These are phyloP conservation scores for Parachaetomium inaequale DNA, from an alignment of 495 filamentous ascomycete species.

Conservation along the genomic window DNA sequence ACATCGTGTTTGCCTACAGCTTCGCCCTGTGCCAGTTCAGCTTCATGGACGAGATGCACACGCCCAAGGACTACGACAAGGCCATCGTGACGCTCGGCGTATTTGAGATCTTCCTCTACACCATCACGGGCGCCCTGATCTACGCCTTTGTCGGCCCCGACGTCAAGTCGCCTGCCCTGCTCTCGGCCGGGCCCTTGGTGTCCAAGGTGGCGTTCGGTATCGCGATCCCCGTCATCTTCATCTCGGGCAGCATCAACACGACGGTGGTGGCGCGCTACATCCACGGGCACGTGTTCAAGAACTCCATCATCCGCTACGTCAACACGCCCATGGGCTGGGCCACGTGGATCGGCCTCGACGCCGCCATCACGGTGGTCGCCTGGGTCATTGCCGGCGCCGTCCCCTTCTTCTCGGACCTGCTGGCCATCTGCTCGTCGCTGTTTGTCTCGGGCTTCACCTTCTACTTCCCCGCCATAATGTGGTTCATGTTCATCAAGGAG, in stretches of 20 bases:
- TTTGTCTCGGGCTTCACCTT: constrained; percentile 64
- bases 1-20: constrained; percentile 72
- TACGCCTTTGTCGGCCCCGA: constrained; percentile 68
- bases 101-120: constrained; percentile 66
- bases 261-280: constrained; percentile 60
- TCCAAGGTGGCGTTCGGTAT: constrained; percentile 75
- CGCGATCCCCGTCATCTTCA: constrained; percentile 76
- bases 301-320: constrained; percentile 55
- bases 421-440: constrained; percentile 58
- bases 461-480: constrained; percentile 61
- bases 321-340: constrained; percentile 56
- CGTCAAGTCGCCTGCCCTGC: constrained; percentile 67
- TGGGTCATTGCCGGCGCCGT: constrained; percentile 72
- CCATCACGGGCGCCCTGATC: constrained; percentile 61
- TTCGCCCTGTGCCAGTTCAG: constrained; percentile 70
- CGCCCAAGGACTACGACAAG: constrained; percentile 63
- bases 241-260: constrained; percentile 60
- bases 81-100: constrained; percentile 61
- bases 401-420: constrained; percentile 65
- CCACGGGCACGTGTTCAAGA: constrained; percentile 57
- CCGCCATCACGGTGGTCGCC: constrained; percentile 59
- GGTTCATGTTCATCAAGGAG: constrained; percentile 60
- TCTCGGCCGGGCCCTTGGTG: constrained; percentile 56
- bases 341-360: constrained; percentile 58
- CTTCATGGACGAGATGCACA: constrained; percentile 74